These are phyloP conservation scores for Thielaviopsis euricoi DNA, from an alignment of 2,329 filamentous ascomycete genomes.

Conservation along the genomic window DNA sequence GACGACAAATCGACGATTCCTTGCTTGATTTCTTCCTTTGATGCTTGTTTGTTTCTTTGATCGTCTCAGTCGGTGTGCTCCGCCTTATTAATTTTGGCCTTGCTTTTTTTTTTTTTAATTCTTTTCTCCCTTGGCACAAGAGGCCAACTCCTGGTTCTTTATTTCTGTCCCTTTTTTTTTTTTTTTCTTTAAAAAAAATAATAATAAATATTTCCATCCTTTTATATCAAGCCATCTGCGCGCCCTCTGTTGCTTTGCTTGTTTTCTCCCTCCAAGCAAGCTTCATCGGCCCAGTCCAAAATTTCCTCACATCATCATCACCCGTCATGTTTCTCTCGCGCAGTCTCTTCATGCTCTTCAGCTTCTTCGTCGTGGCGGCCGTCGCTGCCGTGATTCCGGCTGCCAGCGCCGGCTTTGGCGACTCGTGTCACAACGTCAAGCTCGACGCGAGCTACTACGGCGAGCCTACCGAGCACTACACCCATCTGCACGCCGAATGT, in stretches of 20 bases:
- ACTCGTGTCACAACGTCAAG: slow-evolving; percentile 4
- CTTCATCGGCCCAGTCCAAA: background rate
- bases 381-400: background rate
- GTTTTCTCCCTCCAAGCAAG: background rate
- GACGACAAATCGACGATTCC: too few species aligned
- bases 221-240: background rate
- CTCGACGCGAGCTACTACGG: slow-evolving; percentile 5
- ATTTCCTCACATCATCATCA: background rate
- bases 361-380: background rate
- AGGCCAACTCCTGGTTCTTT: background rate
- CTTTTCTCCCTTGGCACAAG: background rate
- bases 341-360: background rate
- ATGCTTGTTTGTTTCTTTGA: too few species aligned
- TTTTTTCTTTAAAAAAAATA: background rate
- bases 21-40: too few species aligned
- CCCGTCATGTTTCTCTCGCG: background rate
- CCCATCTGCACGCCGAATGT: slow-evolving; percentile 3
- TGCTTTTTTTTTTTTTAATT: too few species aligned
- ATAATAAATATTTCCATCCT: too few species aligned
- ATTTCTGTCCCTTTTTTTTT: background rate
- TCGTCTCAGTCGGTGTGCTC: too few species aligned
- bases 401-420: background rate
- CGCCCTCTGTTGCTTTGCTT: background rate
- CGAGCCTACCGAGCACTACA: slow-evolving; percentile 5
- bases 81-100: background rate